phyloP scores from a whole-genome alignment of 768 basidiomycete genomes.

The Auricularia sp. region DNA sequence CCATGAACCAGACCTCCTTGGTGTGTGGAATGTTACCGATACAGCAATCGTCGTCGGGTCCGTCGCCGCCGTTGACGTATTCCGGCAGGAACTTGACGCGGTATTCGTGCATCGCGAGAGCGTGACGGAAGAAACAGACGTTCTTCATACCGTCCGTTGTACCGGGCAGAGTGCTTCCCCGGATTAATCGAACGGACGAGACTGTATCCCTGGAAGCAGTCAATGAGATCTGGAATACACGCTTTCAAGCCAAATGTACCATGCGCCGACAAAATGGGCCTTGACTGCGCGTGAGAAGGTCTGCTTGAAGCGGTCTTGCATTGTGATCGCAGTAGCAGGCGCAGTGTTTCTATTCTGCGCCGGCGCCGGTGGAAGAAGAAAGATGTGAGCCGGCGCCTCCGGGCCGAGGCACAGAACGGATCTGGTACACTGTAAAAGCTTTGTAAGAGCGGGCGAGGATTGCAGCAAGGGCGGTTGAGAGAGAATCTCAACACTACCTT shows the following conservation, averaged over 20 bases:
- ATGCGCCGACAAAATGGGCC: slow-evolving; percentile 36
- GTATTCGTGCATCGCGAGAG: slow-evolving; percentile 36
- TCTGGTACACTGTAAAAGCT: no score
- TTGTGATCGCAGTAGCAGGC: slow-evolving; percentile 3
- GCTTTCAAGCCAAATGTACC: slow-evolving; percentile 17
- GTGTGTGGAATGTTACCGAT: slow-evolving; percentile 12
- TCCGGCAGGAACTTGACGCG: slow-evolving; percentile 40
- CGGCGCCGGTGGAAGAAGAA: no score
- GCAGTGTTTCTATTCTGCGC: no score
- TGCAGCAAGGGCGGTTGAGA: no score
- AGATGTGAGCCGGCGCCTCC: slow-evolving; percentile 2
- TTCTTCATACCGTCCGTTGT: slow-evolving; percentile 21
- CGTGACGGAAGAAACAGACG: slow-evolving; percentile 36
- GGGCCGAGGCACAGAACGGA: no score
- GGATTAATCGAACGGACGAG: slow-evolving; percentile 31
- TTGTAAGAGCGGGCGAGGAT: no score
- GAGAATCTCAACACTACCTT: no score
- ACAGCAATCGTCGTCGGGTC: slow-evolving; percentile 12
- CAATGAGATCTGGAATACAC: not conserved
- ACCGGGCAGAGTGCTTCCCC: slow-evolving; percentile 21
- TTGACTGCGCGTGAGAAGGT: slow-evolving; percentile 28
- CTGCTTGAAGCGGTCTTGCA: slow-evolving; percentile 19
- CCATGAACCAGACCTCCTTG: slow-evolving; percentile 25
- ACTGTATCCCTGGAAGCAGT: not conserved
- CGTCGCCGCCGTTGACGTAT: slow-evolving; percentile 23